Conservation (phyloP, 257 asterid species). For the Jacaranda mimosifolia region DNA sequence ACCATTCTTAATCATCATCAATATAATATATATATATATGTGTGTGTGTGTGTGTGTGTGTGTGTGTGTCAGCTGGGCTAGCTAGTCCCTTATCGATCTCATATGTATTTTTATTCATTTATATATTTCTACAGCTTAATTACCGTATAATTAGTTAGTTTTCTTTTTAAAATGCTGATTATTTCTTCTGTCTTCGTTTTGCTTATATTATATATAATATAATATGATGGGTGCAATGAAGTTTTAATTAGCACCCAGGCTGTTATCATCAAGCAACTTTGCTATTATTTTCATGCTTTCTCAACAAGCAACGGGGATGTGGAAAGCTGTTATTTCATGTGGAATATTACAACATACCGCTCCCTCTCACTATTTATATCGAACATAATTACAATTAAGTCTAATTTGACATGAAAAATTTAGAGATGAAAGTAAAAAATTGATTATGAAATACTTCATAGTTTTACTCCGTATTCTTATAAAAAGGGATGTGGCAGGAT, state of each 20-base stretch:
- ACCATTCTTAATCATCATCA: neutral
- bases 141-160: neutral
- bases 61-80: neutral
- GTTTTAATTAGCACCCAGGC: constrained; percentile 23
- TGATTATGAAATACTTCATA: too few relatives aligned
- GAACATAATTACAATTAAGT: too few relatives aligned
- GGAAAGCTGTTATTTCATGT: constrained; percentile 42
- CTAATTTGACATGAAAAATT: too few relatives aligned
- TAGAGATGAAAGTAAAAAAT: too few relatives aligned
- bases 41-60: too few relatives aligned
- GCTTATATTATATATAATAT: neutral
- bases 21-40: neutral
- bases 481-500: too few relatives aligned
- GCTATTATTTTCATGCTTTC: constrained; percentile 55
- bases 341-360: too few relatives aligned
- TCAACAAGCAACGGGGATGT: constrained; percentile 51
- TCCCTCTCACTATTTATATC: too few relatives aligned
- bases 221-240: constrained; percentile 43
- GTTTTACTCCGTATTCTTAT: too few relatives aligned
- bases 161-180: neutral
- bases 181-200: neutral
- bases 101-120: too few relatives aligned
- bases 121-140: neutral
- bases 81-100: neutral
- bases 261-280: constrained; percentile 57